Evolutionary conservation across 2,329 filamentous ascomycete species (phyloP).

Genomic region (Aspergillus calidoustus): DNA sequence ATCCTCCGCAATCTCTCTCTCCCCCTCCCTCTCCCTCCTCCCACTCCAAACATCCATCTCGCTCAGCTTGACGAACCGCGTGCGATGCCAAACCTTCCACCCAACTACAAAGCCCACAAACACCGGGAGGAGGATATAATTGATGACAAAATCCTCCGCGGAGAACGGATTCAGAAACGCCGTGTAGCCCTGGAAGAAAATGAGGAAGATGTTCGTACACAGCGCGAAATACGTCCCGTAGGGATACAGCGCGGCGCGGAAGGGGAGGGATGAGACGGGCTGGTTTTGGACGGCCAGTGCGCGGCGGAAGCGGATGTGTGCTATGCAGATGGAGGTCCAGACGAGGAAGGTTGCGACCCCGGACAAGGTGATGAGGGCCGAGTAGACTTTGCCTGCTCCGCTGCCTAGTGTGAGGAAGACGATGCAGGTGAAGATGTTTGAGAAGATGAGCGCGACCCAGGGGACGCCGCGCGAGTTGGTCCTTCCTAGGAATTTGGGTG

Average conservation of each 20-base stretch:
- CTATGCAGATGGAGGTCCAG: constrained; percentile 46
- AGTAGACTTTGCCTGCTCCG: constrained; percentile 36
- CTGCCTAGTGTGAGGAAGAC: constrained; percentile 38
- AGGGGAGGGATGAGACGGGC: constrained; percentile 51
- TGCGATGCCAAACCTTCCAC: constrained; percentile 53
- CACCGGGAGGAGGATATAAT: constrained; percentile 59
- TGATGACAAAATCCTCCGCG: constrained; percentile 57
- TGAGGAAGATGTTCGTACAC: constrained; percentile 53
- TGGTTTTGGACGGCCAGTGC: constrained; percentile 45
- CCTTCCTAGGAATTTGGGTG: constrained; percentile 69
- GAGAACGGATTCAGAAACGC: constrained; percentile 57
- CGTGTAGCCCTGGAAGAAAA: constrained; percentile 59
- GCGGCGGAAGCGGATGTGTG: constrained; percentile 48
- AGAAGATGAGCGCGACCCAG: constrained; percentile 65
- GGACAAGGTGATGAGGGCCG: constrained; percentile 39
- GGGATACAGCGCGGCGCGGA: constrained; percentile 54
- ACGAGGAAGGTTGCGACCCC: constrained; percentile 49
- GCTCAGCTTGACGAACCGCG: constrained; percentile 39
- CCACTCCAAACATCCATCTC: constrained; percentile 49
- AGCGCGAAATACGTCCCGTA: constrained; percentile 56
- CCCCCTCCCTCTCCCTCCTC: constrained; percentile 31
- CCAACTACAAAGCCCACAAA: constrained; percentile 53
- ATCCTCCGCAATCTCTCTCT: neutral
- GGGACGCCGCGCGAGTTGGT: constrained; percentile 68
- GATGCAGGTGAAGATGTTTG: constrained; percentile 67